A percentile compares a stretch with the other conserved stretches of the same genome.
Conservation (phyloP, 805 yeast genomes). For the Spathaspora hagerdaliae region DNA sequence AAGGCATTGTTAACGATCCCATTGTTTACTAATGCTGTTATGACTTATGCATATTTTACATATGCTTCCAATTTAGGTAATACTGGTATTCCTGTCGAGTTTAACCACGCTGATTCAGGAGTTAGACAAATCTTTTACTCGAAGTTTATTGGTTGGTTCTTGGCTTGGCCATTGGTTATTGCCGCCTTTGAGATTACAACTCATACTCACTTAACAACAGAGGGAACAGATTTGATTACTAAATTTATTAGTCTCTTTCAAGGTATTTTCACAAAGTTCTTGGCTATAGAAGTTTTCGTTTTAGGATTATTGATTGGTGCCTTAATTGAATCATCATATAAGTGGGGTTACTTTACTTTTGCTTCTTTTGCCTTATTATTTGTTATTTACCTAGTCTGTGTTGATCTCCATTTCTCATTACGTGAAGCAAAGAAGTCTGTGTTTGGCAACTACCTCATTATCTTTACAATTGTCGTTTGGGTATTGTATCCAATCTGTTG, state of each 20-base stretch:
- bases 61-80: constrained; percentile 58
- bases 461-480: constrained; percentile 40
- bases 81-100: constrained; percentile 44
- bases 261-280: constrained; percentile 39
- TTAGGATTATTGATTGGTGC: constrained; percentile 55
- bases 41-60: constrained; percentile 50
- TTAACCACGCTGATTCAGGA: constrained; percentile 40
- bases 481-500: constrained; percentile 46
- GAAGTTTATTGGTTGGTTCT: constrained; percentile 55
- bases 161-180: constrained; percentile 45
- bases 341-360: constrained; percentile 68
- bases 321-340: constrained; percentile 51
- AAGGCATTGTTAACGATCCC: constrained; percentile 39
- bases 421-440: not conserved
- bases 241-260: constrained; percentile 28
- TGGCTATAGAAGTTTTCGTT: constrained; percentile 46
- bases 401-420: constrained; percentile 4
- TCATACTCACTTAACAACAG: constrained; percentile 24
- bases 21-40: constrained; percentile 34
- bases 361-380: constrained; percentile 42
- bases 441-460: constrained; percentile 12
- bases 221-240: constrained; percentile 22
- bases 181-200: constrained; percentile 26
- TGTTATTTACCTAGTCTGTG: constrained; percentile 28
- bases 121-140: constrained; percentile 54